phyloP scores from a whole-genome alignment of 495 filamentous ascomycete genomes.

The Thozetella sp. region DNA sequence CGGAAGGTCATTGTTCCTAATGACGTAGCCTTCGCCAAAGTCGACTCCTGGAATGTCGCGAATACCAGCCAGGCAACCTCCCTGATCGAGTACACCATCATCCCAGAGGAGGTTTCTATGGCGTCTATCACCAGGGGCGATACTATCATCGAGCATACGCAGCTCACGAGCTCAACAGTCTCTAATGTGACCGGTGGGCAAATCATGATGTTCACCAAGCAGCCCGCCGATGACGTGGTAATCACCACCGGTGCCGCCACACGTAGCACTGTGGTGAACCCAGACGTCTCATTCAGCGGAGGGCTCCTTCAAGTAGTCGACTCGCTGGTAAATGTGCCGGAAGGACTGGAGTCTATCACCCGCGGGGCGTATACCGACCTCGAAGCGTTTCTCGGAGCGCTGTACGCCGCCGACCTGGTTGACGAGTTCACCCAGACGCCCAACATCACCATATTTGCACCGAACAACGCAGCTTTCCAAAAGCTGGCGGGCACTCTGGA shows the following conservation, averaged over 20 bases:
- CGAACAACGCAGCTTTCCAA: conserved; percentile 52
- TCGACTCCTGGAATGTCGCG: conserved; percentile 14
- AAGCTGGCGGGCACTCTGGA: conserved; percentile 36
- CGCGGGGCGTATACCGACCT: conserved; percentile 25
- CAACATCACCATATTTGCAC: conserved; percentile 38
- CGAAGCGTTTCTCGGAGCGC: conserved; percentile 30
- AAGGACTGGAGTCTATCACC: conserved; percentile 16
- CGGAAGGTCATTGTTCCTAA: conserved; percentile 18
- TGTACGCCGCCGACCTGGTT: conserved; percentile 30
- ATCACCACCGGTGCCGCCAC: conserved; percentile 27
- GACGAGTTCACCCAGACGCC: conserved; percentile 13
- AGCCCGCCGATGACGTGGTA: conserved; percentile 21
- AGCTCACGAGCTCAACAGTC: conserved; percentile 27
- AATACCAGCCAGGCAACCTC: conserved; percentile 6
- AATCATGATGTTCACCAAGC: conserved; percentile 26
- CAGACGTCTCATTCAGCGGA: conserved; percentile 21
- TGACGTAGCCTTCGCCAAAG: conserved; percentile 23
- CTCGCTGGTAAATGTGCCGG: conserved; percentile 26
- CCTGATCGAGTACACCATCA: conserved; percentile 23
- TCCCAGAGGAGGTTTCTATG: conserved; percentile 10
- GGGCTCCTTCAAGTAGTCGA: conserved; percentile 29
- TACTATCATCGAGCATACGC: conserved; percentile 46
- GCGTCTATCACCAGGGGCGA: conserved; percentile 19
- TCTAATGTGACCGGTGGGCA: conserved; percentile 25
- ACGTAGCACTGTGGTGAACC: conserved; percentile 22